A percentile compares a stretch with the other conserved stretches of the same genome.
phyloP scores from a whole-genome alignment of 2,329 filamentous ascomycete species.

The Verticillium nonalfalfae region DNA sequence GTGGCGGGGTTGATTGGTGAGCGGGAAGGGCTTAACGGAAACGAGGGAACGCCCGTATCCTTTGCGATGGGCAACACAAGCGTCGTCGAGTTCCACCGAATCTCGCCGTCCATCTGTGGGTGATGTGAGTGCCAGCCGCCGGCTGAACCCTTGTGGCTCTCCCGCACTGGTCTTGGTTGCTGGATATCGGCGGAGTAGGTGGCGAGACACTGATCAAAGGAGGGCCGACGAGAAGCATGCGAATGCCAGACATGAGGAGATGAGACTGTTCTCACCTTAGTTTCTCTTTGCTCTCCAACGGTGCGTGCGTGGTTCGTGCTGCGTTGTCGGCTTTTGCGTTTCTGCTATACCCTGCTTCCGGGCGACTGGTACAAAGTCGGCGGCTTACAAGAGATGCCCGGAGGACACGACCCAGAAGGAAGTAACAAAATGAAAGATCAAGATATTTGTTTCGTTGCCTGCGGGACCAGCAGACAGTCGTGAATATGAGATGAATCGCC shows the following conservation, averaged over 20 bases:
- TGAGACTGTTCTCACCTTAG: neutral
- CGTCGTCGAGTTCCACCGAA: slow-evolving; percentile 4
- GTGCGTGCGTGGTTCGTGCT: neutral
- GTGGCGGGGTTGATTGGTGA: slow-evolving; percentile 1
- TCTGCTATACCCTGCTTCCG: neutral
- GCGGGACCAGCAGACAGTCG: neutral
- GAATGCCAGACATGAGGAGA: slow-evolving; percentile 1
- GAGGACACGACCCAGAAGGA: neutral
- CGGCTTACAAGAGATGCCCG: neutral
- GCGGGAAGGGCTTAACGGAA: slow-evolving; percentile 9
- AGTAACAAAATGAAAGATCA: neutral
- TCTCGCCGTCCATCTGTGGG: slow-evolving; percentile 9
- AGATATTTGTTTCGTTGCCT: neutral
- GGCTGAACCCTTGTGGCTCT: slow-evolving; percentile 13
- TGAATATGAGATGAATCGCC: neutral
- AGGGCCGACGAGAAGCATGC: neutral
- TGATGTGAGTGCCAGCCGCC: slow-evolving; percentile 1
- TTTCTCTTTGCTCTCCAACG: neutral
- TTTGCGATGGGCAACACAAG: slow-evolving; percentile 10
- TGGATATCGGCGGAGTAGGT: neutral
- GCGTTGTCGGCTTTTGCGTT: neutral
- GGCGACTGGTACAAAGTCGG: neutral
- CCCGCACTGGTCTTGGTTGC: slow-evolving; percentile 2
- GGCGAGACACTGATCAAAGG: neutral
- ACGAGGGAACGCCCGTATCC: slow-evolving; percentile 9